Percentiles rank a stretch among this genome's conserved stretches.
Conservation (phyloP, 2,329 filamentous ascomycete genomes). For the Monosporascus sp. region DNA sequence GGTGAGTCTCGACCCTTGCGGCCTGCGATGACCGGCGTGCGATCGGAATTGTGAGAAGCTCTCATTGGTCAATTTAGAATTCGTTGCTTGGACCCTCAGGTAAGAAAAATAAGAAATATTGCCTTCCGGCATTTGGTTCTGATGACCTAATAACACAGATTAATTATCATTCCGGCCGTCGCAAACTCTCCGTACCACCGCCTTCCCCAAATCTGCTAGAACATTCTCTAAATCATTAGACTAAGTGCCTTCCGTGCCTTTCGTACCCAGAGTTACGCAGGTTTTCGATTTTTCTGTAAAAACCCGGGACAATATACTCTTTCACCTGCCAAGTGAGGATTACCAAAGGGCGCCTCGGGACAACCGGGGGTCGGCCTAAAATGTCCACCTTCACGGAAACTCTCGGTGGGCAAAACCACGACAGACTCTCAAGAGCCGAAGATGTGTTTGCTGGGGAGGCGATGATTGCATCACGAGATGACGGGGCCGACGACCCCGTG, state of each 20-base stretch:
- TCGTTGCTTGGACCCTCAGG: too few relatives aligned
- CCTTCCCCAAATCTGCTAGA: too few relatives aligned
- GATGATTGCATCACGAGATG: conserved; percentile 29
- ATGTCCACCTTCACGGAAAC: conserved; percentile 18
- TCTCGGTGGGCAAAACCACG: conserved; percentile 31
- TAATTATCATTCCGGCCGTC: too few relatives aligned
- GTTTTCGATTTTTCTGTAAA: too few relatives aligned
- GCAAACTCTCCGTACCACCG: too few relatives aligned
- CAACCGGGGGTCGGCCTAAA: conserved; percentile 19
- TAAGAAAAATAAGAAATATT: too few relatives aligned
- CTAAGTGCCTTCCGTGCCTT: too few relatives aligned
- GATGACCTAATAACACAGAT: too few relatives aligned
- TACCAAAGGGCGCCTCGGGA: conserved; percentile 20
- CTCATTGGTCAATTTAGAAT: not conserved
- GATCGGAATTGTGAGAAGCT: not conserved
- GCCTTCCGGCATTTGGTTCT: too few relatives aligned
- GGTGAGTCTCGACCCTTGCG: too few relatives aligned
- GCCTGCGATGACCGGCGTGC: not conserved
- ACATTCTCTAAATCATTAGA: too few relatives aligned
- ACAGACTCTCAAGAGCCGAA: conserved; percentile 30
- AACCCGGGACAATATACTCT: not conserved
- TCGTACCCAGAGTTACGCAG: too few relatives aligned
- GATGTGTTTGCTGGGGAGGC: conserved; percentile 28
- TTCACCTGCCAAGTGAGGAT: not conserved
- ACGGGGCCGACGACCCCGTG: conserved; percentile 38